A percentile compares a stretch with the other conserved stretches of the same genome.
Conservation (phyloP, 1,284 basidiomycete species). For the Trichosporon ovoides region DNA sequence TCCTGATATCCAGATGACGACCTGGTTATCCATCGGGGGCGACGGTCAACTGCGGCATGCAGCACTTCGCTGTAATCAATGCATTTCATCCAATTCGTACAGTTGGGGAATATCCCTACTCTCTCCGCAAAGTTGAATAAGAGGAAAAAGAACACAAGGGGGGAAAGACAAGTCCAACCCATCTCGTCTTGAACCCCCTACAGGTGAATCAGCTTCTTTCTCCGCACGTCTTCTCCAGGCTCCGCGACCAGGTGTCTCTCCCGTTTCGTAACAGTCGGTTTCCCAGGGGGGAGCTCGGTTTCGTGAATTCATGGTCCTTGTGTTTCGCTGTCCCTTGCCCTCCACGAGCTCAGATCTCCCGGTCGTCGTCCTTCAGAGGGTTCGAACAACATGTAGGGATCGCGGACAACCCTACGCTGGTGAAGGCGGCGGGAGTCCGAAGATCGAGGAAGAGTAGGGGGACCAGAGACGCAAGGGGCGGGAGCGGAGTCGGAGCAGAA, state of each 20-base stretch:
- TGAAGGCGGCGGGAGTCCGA: too few relatives aligned
- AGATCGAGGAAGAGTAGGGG: too few relatives aligned
- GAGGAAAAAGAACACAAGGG: neutral
- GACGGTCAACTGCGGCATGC: neutral
- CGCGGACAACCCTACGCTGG: too few relatives aligned
- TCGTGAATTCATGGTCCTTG: neutral
- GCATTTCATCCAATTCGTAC: slow-evolving; percentile 29
- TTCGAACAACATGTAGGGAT: too few relatives aligned
- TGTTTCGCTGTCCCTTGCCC: neutral
- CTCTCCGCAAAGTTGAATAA: slow-evolving; percentile 7
- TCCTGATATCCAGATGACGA: too few relatives aligned
- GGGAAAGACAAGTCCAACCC: neutral
- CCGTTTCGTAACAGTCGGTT: neutral
- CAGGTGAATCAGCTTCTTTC: neutral
- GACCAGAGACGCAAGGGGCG: neutral
- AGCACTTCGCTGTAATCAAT: slow-evolving; percentile 18
- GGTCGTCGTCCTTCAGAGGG: too few relatives aligned
- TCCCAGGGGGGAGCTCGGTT: neutral
- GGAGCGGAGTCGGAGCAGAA: neutral
- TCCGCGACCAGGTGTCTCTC: neutral
- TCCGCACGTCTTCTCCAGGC: neutral
- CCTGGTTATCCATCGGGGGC: too few relatives aligned
- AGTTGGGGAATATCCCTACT: slow-evolving; percentile 18
- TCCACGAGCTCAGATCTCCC: neutral
- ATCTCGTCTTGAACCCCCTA: neutral